Base-by-base conservation (phyloP, 768 basidiomycete species). In the Naematelia encephala region DNA sequence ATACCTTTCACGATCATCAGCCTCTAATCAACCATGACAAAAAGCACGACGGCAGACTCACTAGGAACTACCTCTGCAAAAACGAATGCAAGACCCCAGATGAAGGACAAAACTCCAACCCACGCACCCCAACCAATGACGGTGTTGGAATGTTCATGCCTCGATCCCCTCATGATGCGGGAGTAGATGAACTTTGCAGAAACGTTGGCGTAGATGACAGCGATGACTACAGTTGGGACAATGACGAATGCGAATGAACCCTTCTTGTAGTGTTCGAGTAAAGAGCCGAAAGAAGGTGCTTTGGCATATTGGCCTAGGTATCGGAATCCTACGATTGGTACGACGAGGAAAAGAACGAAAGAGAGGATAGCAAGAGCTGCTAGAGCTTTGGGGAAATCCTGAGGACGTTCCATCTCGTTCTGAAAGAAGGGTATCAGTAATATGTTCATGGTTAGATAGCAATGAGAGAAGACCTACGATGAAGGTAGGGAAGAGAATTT, bases 391-490 rank as follows among this genome's bases (percentile, higher is more conserved):
- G 59, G 68, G 63, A 62, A 75, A 51, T 70, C 60, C n/a, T 60
- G 57, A 14, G 69, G 69, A 42, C 66, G 45, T 29, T 62, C 47
- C 72, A 77, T 74, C 58, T 77, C 75, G 21, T 70, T 63, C 28
- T 64, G 59, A 51, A 72, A 34, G 19, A 21, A 5, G 50, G 50
- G 27, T 51, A 51, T 14, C 23, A 27, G 12, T 5, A 21, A 26
- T 51, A n/a, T n/a, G n/a, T n/a, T n/a, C n/a, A n/a, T n/a, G n/a
- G n/a, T n/a, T n/a, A n/a, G n/a, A n/a, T n/a, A n/a, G n/a, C n/a
- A n/a, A n/a, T n/a, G n/a, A n/a, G n/a, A n/a, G n/a, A n/a, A n/a
- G n/a, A n/a, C n/a, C n/a, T n/a, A n/a, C n/a, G n/a, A n/a, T n/a
- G n/a, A n/a, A n/a, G n/a, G n/a, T n/a, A n/a, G n/a, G n/a, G n/a